Evolutionary conservation across 192 early-diverging fungal genomes (phyloP), one percentile per base, ranked within the genome.

Genomic region (Dissophora ornata): DNA sequence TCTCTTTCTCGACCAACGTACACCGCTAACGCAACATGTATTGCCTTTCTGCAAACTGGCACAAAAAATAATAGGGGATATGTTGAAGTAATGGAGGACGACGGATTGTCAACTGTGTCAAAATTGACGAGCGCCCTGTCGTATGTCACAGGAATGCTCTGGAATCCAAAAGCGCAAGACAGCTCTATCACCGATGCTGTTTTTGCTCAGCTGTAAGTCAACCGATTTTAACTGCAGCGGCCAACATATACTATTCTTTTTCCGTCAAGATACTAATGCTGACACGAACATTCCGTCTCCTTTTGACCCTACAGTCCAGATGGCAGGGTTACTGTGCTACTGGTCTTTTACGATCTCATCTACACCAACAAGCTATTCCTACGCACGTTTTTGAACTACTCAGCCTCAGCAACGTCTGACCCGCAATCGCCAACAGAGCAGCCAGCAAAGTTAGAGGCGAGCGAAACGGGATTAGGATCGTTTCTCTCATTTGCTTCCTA

Each of bases 401-500:
- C 79, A 15, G 24, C 3, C 57, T 26, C 10, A 24, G 3, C 30
- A 38, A 9, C 36, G 13, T 38, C 36, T 9, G 36, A 6, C 6
- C 36, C 36, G 36, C 36, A 6, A 38, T 13, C 6, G 13, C 36
- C 42, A 24, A n/a, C 46, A 41, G 21, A 4, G 25, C 40, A 42
- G 52, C 15, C 28, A 22, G 16, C n/a, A 25, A 45, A 38, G 11
- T 13, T 21, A 46, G 71, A 61, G 12, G 56, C 40, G 2, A 38
- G 45, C 50, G 46, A 60, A 16, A 71, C 75, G n/a, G 56, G 62
- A 19, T 24, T 87, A 7, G 65, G 61, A 3, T 48, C 70, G 4
- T 82, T 83, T 26, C 41, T 88, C 48, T 82, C 84, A n/a, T 80
- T 83, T 47, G 32, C 79, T 0, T 86, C 86, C 1, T 88, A 86